phyloP scores from a whole-genome alignment of 2,329 filamentous ascomycete species.

The Coniella vitis region DNA sequence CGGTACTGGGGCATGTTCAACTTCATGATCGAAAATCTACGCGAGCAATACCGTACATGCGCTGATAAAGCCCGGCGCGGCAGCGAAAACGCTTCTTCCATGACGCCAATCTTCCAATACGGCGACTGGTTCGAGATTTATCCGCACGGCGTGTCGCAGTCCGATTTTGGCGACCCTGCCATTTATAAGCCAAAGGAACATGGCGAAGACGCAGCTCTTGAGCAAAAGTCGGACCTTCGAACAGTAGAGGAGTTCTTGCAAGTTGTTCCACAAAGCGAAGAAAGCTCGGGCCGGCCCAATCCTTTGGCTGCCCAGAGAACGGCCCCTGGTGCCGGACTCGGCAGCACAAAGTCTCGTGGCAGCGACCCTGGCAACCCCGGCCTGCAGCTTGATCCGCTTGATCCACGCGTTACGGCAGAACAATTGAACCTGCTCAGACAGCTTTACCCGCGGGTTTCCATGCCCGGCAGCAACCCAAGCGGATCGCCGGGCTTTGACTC shows the following conservation, averaged over 20 bases:
- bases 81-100: constrained; percentile 33
- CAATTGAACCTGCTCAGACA: constrained; percentile 32
- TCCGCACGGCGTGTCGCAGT: constrained; percentile 80
- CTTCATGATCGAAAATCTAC: constrained; percentile 88
- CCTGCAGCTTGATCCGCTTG: constrained; percentile 30
- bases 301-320: constrained; percentile 24
- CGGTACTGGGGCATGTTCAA: constrained; percentile 98
- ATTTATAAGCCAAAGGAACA: constrained; percentile 63
- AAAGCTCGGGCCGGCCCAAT: constrained; percentile 23
- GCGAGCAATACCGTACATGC: constrained; percentile 78
- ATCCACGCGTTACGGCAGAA: constrained; percentile 29
- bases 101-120: constrained; percentile 77
- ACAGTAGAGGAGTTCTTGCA: constrained; percentile 90
- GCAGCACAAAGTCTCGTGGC: constrained; percentile 24
- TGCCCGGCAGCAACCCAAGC: constrained; percentile 23
- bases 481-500: too few relatives aligned
- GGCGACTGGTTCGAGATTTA: constrained; percentile 97
- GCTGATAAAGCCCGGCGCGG: constrained; percentile 73
- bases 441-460: constrained; percentile 30
- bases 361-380: constrained; percentile 23
- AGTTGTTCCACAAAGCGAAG: constrained; percentile 54
- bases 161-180: constrained; percentile 74
- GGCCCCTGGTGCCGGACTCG: constrained; percentile 31
- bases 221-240: constrained; percentile 83
- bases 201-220: constrained; percentile 80